These are phyloP conservation scores for Clausena lansium DNA, from an alignment of 345 rosid genomes.

Conservation along the genomic window DNA sequence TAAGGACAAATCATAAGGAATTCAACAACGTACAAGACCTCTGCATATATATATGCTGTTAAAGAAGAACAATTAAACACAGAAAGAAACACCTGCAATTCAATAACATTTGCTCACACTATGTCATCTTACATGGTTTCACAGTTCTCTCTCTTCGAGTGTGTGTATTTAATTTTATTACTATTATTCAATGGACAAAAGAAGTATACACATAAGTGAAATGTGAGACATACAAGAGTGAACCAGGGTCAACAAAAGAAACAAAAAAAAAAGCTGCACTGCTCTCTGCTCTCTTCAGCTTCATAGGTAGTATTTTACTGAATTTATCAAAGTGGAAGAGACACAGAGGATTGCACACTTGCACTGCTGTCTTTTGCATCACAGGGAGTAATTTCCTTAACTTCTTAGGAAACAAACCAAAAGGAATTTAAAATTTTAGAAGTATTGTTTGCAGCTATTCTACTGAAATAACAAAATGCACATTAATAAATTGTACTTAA, in stretches of 20 bases:
- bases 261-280: not conserved
- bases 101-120: not conserved
- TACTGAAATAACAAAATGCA: no score
- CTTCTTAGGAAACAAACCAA: not conserved
- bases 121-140: not conserved
- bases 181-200: no score
- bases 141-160: not conserved
- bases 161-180: not conserved
- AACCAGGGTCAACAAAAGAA: not conserved
- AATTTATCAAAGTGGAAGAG: no score
- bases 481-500: not conserved
- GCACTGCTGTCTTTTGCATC: not conserved
- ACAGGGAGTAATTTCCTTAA: not conserved
- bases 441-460: not conserved
- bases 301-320: not conserved
- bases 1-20: not conserved
- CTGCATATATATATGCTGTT: not conserved
- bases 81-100: not conserved
- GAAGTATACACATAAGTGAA: not conserved
- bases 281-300: not conserved
- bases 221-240: not conserved
- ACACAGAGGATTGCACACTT: not conserved
- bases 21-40: not conserved
- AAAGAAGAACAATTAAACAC: not conserved
- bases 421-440: no score